Conservation (phyloP, 2,329 filamentous ascomycete species). For the Fusarium sp. region DNA sequence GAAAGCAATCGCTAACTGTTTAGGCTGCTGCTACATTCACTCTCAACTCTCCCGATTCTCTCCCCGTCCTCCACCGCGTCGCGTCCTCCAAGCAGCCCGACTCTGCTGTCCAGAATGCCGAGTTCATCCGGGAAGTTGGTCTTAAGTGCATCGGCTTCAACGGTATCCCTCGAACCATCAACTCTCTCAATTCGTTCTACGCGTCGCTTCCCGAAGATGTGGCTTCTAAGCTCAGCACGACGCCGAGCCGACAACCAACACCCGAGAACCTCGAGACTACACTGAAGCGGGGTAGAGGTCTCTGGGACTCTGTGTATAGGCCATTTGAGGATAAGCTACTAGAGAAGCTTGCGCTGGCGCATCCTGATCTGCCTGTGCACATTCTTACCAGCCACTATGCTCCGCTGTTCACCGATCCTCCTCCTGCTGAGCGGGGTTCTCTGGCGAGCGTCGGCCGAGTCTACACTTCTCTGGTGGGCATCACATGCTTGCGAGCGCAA, state of each 20-base stretch:
- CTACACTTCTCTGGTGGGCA: conserved; percentile 77
- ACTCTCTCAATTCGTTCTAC: conserved; percentile 79
- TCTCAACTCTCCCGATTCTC: conserved; percentile 84
- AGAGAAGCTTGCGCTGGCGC: conserved; percentile 75
- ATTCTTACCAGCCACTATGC: conserved; percentile 82
- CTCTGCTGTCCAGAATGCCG: conserved; percentile 63
- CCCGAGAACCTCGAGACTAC: conserved; percentile 64
- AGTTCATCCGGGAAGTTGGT: conserved; percentile 79
- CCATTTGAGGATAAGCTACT: conserved; percentile 79
- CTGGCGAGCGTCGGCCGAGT: conserved; percentile 71
- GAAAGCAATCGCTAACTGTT: neutral
- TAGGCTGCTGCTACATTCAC: conserved; percentile 86
- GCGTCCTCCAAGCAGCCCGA: conserved; percentile 47
- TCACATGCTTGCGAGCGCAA: conserved; percentile 81
- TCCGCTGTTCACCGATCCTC: conserved; percentile 76
- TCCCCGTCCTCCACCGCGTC: conserved; percentile 69
- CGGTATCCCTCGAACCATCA: conserved; percentile 85
- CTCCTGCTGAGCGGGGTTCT: conserved; percentile 53
- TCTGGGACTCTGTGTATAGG: conserved; percentile 83
- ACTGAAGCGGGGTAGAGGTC: conserved; percentile 66
- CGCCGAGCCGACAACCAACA: conserved; percentile 64
- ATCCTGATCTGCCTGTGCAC: conserved; percentile 84
- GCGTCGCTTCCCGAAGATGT: conserved; percentile 69
- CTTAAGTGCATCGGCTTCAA: conserved; percentile 85
- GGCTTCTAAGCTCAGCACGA: conserved; percentile 62